Evolutionary conservation across 345 rosid species (phyloP), one percentile per base, ranked within the genome.

Genomic region (Ceriops decandra): DNA sequence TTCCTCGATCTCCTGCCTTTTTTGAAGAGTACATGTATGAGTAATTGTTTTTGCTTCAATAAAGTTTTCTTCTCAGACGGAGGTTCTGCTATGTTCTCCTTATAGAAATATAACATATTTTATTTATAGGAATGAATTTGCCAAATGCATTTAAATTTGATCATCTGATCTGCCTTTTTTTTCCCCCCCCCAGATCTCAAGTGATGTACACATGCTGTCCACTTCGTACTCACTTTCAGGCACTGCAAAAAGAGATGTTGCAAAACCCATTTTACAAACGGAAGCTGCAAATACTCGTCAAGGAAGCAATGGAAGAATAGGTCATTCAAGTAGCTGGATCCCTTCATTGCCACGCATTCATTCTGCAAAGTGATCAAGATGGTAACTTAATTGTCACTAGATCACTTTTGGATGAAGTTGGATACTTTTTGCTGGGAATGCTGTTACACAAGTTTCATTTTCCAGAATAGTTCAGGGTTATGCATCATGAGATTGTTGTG

Each of bases 301-400:
- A 28, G 96, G 77, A 27, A 77, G 65, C 67, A 76, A 82, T 62
- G 84, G 76, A 36, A 85, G 79, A 82, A 75, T 86, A 20, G 88
- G 89, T 46, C 82, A 87, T 57, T 85, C 90, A 19, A 76, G 82
- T 59, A 84, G 93, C 71, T 88, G 95, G 95, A 88, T 85, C 73
- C 84, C 91, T 31, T 83, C 98, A 57, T 82, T 87, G 79, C 93
- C 83, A 69, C 87, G 86, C 60, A 65, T 84, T 76, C 87, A 86
- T 71, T 86, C 90, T 47, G 82, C 89, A 30, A 88, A 84, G 72
- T 85, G 86, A 87, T 82, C 71, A n/a, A 30, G 58, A 63, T 61
- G 85, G 85, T 82, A 81, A 68, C 74, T 59, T 59, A 59, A 49
- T 31, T 26, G 64, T 65, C 71, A 56, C 47, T 62, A 31, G 28